Percentiles rank a stretch among this genome's conserved stretches.
Conservation (phyloP, 2,329 filamentous ascomycete genomes). For the Tolypocladium paradoxum region DNA sequence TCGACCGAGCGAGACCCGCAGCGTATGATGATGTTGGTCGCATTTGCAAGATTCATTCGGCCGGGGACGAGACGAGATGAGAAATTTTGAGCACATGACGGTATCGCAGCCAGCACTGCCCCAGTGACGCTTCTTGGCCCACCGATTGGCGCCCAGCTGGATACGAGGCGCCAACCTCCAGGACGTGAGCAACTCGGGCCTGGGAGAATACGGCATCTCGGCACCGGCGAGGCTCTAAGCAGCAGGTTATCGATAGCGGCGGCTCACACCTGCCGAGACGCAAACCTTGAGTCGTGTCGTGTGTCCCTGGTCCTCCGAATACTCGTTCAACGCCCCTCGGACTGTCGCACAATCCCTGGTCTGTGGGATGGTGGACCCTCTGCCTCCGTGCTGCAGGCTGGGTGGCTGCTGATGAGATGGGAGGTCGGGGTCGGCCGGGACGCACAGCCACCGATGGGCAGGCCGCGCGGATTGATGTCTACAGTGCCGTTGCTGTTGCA, state of each 20-base stretch:
- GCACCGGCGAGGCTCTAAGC: neutral
- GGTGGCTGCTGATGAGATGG: no score
- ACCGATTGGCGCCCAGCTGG: neutral
- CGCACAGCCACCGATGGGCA: no score
- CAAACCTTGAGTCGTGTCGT: neutral
- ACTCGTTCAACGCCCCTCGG: neutral
- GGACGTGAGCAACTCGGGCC: neutral
- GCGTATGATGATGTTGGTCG: neutral
- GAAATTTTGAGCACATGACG: neutral
- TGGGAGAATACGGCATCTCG: no score
- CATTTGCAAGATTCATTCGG: neutral
- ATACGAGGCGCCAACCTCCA: neutral
- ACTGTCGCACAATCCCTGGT: no score
- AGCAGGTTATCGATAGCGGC: neutral
- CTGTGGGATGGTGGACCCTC: no score
- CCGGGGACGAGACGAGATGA: neutral
- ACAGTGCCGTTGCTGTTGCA: no score
- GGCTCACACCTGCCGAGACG: neutral
- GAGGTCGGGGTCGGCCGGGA: no score
- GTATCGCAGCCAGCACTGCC: neutral
- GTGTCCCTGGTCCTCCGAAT: neutral
- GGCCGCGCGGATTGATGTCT: no score
- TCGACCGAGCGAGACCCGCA: neutral
- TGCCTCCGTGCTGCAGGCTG: no score
- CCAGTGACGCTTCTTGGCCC: neutral